Evolutionary conservation across 2,329 filamentous ascomycete genomes (phyloP), one percentile per base, ranked within the genome.

Genomic region (Cryphonectria nitschkei): DNA sequence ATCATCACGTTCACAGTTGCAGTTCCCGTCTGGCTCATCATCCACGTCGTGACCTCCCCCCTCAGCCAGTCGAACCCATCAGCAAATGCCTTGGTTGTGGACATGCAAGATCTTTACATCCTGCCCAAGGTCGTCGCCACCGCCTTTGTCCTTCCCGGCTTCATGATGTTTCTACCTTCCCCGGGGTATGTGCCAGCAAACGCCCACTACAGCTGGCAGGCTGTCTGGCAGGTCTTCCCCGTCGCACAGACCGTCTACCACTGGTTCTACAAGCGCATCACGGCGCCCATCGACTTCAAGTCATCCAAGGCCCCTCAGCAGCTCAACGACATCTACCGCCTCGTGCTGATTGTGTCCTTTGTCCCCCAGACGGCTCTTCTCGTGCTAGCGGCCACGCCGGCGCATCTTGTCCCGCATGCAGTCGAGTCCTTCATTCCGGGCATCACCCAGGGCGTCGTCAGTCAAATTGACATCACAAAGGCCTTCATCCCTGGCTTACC

Each of bases 191-290:
- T 85, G 19, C 79, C 79, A 1, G 75, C 80, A 22, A 76, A 80
- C n/a, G 77, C 79, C 16, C 86, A 85, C 73, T 85, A 87, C 74
- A 78, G 79, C 32, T 80, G 82, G 69, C 83, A 85, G 37, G 83
- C 83, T 0, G 73, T 84, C 62, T 87, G 86, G 84, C 85, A 87
- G 73, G 77, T 81, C 4, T 87, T 85, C 77, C 84, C 86, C 0
- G 74, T 84, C 26, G 84, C 81, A 75, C 81, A 85, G 8, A 80
- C 80, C 3, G 66, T 84, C 14, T 73, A 82, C n/a, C 80, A 82
- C 6, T 79, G 75, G 2, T 29, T 77, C 1, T 73, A 81, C 54
- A 76, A 77, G 68, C 58, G 75, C 56, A 6, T 77, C 67, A 63
- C 68, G n/a, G 46, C 68, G 37, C 34, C 67, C 39, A 65, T 63